phyloP scores from a whole-genome alignment of 768 basidiomycete species.

The Tricholoma terreum region DNA sequence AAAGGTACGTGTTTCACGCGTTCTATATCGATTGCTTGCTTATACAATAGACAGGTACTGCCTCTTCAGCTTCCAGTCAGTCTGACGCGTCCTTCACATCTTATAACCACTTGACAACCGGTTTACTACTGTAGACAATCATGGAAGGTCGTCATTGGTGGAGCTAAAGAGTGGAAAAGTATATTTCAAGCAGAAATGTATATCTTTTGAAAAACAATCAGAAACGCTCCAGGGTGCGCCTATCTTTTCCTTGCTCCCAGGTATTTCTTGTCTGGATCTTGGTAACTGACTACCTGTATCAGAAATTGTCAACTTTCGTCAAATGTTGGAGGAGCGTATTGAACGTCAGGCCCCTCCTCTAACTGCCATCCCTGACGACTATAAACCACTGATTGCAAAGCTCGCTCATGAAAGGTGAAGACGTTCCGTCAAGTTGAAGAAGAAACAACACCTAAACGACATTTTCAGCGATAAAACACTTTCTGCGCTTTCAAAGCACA shows the following conservation, averaged over 20 bases:
- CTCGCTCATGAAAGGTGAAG: constrained; percentile 81
- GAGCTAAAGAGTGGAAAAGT: constrained; percentile 79
- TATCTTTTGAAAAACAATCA: constrained; percentile 73
- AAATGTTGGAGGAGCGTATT: constrained; percentile 60
- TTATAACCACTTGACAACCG: constrained; percentile 20
- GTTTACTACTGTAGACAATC: constrained; percentile 32
- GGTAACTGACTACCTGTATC: constrained; percentile 2
- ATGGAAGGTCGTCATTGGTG: constrained; percentile 41
- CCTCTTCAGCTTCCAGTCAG: constrained; percentile 21
- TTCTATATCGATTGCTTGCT: not conserved
- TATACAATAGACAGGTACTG: not conserved
- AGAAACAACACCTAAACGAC: not conserved
- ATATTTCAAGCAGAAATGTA: constrained; percentile 68
- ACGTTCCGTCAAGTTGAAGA: not conserved
- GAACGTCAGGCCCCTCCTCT: constrained; percentile 49
- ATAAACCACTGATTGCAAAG: constrained; percentile 76
- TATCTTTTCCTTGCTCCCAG: constrained; percentile 6
- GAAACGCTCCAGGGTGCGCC: constrained; percentile 76
- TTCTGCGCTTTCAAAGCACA: constrained; percentile 58
- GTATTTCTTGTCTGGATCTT: not conserved
- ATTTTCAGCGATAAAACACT: constrained; percentile 67
- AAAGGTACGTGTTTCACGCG: constrained; percentile 27
- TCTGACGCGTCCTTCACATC: constrained; percentile 23
- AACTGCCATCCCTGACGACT: constrained; percentile 57
- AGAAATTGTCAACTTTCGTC: constrained; percentile 79